Evolutionary conservation across 2,329 filamentous ascomycete genomes (phyloP), one percentile per base, ranked within the genome.

Genomic region (Aspergillus sp.): DNA sequence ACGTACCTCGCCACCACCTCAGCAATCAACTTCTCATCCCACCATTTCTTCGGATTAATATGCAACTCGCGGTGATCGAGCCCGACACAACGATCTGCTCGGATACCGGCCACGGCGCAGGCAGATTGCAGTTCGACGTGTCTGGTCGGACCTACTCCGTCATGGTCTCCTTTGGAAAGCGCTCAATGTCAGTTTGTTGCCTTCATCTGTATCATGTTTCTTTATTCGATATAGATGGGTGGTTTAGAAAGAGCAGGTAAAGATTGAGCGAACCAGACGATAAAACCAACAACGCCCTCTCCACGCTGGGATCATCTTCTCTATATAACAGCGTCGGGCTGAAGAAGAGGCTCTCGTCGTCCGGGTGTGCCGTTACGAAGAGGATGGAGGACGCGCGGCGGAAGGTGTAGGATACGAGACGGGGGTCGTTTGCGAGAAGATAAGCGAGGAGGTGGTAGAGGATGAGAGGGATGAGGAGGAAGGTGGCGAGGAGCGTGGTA

Each of bases 21-120:
- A 26, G 73, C 66, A 52, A 78, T 73, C 6, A 72, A 60, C 0
- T 68, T 61, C 6, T 74, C 73, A 18, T 75, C 63, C 76, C 76
- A 78, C 76, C 76, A 78, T 36, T 69, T 61, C 26, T 61, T 70
- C 12, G 76, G 77, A 50, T 77, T 73, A 63, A 78, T 75, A 55
- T 77, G 77, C 29, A 78, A 67, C 9, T 74, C 73, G 1, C 70
- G 63, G 18, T 73, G 57, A 52, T 78, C 73, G 9, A 78, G 59
- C 2, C 74, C 73, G 54, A 71, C 70, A 45, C 76, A 78, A 64
- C 77, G 71, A 51, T 71, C 71, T 22, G 49, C 24, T 26, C 49
- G 18, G 45, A 71, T 66, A 2, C 69, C 64, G 12, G 70, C 60
- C 14, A 54, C 56, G n/a, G 54, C 52, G 50, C 69, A 71, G n/a